Evolutionary conservation across 305 asterid species (phyloP).

Genomic region (Andrographis paniculata): DNA sequence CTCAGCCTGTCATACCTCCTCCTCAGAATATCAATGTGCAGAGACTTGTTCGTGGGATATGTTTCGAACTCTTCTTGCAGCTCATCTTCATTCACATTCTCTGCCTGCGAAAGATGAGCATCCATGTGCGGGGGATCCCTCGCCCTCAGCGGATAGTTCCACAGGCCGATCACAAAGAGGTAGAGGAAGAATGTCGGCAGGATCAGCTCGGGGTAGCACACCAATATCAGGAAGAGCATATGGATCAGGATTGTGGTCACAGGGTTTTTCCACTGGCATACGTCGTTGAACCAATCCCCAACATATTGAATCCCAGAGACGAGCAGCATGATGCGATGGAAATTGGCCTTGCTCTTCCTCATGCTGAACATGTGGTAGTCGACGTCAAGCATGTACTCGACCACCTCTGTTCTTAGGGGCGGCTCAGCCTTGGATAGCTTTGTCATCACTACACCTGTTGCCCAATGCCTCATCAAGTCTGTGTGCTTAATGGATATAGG

Average conservation of each 20-base stretch:
- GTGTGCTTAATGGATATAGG: slow-evolving; percentile 75
- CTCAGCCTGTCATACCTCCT: slow-evolving; percentile 67
- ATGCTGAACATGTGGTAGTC: slow-evolving; percentile 76
- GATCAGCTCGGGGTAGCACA: slow-evolving; percentile 76
- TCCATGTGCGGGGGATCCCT: slow-evolving; percentile 85
- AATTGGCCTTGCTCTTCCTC: slow-evolving; percentile 83
- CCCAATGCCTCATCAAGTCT: slow-evolving; percentile 77
- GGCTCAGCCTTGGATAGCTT: slow-evolving; percentile 76
- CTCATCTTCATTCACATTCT: slow-evolving; percentile 55
- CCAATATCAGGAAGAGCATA: slow-evolving; percentile 59
- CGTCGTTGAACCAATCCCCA: slow-evolving; percentile 48
- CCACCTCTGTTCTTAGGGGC: slow-evolving; percentile 55
- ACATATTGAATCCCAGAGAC: slow-evolving; percentile 40
- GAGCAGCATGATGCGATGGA: slow-evolving; percentile 61
- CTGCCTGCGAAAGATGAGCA: slow-evolving; percentile 76
- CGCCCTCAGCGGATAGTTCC: slow-evolving; percentile 81
- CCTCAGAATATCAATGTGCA: slow-evolving; percentile 38
- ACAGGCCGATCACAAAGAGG: slow-evolving; percentile 72
- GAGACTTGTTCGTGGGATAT: slow-evolving; percentile 48
- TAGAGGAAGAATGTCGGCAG: slow-evolving; percentile 81
- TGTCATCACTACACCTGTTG: slow-evolving; percentile 51
- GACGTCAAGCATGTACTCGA: slow-evolving; percentile 81
- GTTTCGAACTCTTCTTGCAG: slow-evolving; percentile 81
- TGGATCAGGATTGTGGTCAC: slow-evolving; percentile 73
- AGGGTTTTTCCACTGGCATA: slow-evolving; percentile 80